These are phyloP conservation scores for Neurospora sp. DNA, from an alignment of 2,329 filamentous ascomycete genomes.

Conservation along the genomic window DNA sequence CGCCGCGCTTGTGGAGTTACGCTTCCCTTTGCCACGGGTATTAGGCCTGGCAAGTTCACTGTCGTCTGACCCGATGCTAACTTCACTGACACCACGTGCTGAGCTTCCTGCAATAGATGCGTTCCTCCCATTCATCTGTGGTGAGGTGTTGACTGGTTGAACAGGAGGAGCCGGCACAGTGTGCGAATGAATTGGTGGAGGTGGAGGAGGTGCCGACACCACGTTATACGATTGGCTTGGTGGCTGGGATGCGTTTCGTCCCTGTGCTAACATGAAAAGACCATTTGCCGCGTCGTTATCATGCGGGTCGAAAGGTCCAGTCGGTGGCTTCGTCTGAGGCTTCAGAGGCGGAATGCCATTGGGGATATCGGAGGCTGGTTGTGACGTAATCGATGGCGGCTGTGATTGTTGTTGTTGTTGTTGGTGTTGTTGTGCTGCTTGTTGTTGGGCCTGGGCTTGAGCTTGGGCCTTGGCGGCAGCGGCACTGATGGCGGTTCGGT, in stretches of 20 bases:
- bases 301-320: conserved; percentile 72
- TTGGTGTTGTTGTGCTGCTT: conserved; percentile 22
- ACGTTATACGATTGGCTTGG: conserved; percentile 37
- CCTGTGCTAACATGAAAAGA: conserved; percentile 78
- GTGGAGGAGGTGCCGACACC: conserved; percentile 12
- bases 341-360: conserved; percentile 34
- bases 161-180: conserved; percentile 21
- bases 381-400: conserved; percentile 31
- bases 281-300: conserved; percentile 95
- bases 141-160: conserved; percentile 33
- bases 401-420: conserved; percentile 19
- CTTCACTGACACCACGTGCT: conserved; percentile 53
- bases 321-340: conserved; percentile 38
- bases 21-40: conserved; percentile 61
- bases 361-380: conserved; percentile 40
- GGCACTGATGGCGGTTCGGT: conserved; percentile 80
- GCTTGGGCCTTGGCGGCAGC: conserved; percentile 53
- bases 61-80: conserved; percentile 64
- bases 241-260: conserved; percentile 44
- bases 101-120: conserved; percentile 32
- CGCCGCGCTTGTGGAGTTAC: conserved; percentile 34
- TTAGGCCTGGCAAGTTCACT: conserved; percentile 58
- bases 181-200: conserved; percentile 40
- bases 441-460: conserved; percentile 17
- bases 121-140: conserved; percentile 42